Percentiles rank a stretch among this genome's conserved stretches.
phyloP scores from a whole-genome alignment of 1,139 yeast genomes.

The Meyerozyma elateridarum region DNA sequence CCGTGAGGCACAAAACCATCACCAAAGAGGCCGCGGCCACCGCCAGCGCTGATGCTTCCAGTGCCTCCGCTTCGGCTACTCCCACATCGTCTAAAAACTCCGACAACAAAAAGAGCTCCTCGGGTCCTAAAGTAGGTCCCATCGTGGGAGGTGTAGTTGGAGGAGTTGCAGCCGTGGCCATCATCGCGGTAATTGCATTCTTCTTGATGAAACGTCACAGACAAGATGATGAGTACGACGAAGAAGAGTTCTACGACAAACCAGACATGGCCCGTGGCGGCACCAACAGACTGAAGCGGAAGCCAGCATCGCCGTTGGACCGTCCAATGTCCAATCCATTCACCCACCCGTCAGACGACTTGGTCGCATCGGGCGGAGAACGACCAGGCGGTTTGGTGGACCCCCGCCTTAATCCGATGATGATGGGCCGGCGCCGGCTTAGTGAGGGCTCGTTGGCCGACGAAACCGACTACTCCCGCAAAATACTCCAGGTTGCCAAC shows the following conservation, averaged over 20 bases:
- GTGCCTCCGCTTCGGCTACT: slow-evolving; percentile 15
- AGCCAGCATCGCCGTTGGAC: slow-evolving; percentile 24
- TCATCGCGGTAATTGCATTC: slow-evolving; percentile 41
- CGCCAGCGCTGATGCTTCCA: slow-evolving; percentile 12
- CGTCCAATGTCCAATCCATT: slow-evolving; percentile 51
- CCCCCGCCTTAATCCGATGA: slow-evolving; percentile 61
- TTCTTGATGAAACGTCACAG: slow-evolving; percentile 42
- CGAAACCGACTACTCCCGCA: slow-evolving; percentile 71
- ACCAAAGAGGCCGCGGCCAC: slow-evolving; percentile 15
- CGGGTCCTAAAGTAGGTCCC: slow-evolving; percentile 40
- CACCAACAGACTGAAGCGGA: slow-evolving; percentile 23
- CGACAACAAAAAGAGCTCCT: slow-evolving; percentile 7
- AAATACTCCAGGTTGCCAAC: slow-evolving; percentile 69
- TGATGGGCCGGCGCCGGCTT: slow-evolving; percentile 69
- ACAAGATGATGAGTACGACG: slow-evolving; percentile 45
- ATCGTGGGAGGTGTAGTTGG: slow-evolving; percentile 72
- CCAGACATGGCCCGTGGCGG: slow-evolving; percentile 25
- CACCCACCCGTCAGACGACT: slow-evolving; percentile 53
- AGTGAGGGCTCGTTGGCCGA: slow-evolving; percentile 76
- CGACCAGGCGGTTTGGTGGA: slow-evolving; percentile 26
- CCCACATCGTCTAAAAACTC: slow-evolving; percentile 4
- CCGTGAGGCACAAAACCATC: slow-evolving; percentile 13
- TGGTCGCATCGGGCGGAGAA: slow-evolving; percentile 18
- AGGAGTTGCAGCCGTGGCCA: slow-evolving; percentile 46
- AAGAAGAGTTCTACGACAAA: slow-evolving; percentile 35